A percentile compares a stretch with the other conserved stretches of the same genome.
phyloP scores from a whole-genome alignment of 1,284 basidiomycete species.

The Takashimella koratensis region DNA sequence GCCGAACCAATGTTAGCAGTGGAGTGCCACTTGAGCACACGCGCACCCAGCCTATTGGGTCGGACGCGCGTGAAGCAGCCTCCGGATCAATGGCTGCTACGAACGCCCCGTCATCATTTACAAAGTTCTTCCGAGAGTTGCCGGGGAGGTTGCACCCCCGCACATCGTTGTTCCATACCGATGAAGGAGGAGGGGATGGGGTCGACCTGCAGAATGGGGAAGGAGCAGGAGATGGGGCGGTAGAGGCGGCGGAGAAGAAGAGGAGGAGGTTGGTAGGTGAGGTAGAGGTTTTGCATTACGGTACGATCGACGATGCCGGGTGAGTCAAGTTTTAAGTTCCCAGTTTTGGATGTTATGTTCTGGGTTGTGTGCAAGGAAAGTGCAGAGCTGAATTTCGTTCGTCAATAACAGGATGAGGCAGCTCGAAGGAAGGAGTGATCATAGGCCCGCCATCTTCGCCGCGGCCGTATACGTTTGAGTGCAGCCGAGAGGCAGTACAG shows the following conservation, averaged over 20 bases:
- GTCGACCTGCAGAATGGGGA: not conserved
- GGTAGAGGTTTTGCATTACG: slow-evolving; percentile 48
- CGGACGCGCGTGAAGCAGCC: not conserved
- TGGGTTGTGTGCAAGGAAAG: too few species aligned
- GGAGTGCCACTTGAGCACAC: not conserved
- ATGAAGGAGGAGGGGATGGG: slow-evolving; percentile 1
- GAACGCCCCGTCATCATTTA: slow-evolving; percentile 11
- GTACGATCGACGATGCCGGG: slow-evolving; percentile 48
- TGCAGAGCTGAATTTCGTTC: too few species aligned
- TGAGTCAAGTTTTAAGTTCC: slow-evolving; percentile 7
- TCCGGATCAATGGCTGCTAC: not conserved
- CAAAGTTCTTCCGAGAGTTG: slow-evolving; percentile 34
- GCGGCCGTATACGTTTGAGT: slow-evolving; percentile 43
- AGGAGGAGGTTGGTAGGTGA: slow-evolving; percentile 38
- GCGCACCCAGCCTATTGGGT: not conserved
- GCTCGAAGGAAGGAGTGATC: slow-evolving; percentile 46
- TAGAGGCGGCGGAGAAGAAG: not conserved
- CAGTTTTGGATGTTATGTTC: not conserved
- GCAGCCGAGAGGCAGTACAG: too few species aligned
- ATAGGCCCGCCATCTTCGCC: slow-evolving; percentile 48
- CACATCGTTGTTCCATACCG: slow-evolving; percentile 8
- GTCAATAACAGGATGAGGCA: slow-evolving; percentile 33
- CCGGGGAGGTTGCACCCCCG: slow-evolving; percentile 32
- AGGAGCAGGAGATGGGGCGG: not conserved
- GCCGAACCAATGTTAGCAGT: too few species aligned